Percentiles rank a stretch among this genome's conserved stretches.
Conservation (phyloP, 805 yeast species). For the Ogataea saltuana region DNA sequence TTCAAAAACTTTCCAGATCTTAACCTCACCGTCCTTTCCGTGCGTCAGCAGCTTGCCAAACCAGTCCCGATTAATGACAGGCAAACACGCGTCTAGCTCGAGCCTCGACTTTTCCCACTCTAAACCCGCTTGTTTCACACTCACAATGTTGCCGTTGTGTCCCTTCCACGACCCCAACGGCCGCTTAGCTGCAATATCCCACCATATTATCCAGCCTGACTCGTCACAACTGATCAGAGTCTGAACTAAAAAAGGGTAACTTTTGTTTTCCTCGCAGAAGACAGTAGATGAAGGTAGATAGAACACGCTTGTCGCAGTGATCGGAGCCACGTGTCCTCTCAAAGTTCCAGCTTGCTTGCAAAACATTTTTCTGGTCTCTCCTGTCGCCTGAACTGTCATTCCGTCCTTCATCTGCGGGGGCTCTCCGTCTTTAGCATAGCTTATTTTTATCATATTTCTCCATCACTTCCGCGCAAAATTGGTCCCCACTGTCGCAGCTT, state of each 20-base stretch:
- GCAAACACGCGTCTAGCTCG: constrained; percentile 11
- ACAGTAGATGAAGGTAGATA: constrained; percentile 23
- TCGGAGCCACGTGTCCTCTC: constrained; percentile 19
- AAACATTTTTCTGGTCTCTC: neutral
- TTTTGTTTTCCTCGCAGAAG: neutral
- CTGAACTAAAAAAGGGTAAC: constrained; percentile 34
- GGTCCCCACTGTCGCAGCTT: neutral
- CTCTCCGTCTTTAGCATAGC: neutral
- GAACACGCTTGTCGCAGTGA: constrained; percentile 15
- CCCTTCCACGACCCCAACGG: constrained; percentile 60
- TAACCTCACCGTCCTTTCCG: constrained; percentile 61
- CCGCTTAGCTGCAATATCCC: constrained; percentile 61
- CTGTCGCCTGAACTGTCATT: neutral
- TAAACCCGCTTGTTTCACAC: constrained; percentile 48
- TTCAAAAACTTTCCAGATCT: constrained; percentile 45
- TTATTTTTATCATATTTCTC: constrained; percentile 6
- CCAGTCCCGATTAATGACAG: constrained; percentile 28
- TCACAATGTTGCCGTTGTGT: constrained; percentile 52
- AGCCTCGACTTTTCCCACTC: constrained; percentile 26
- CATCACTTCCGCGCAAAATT: neutral
- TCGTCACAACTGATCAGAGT: constrained; percentile 59
- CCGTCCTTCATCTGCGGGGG: neutral
- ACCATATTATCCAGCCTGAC: constrained; percentile 60
- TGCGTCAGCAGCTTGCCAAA: constrained; percentile 58
- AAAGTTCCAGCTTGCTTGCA: constrained; percentile 18